Evolutionary conservation across 257 asterid species (phyloP), one percentile per base, ranked within the genome.

Genomic region (Scutellaria galericulata): DNA sequence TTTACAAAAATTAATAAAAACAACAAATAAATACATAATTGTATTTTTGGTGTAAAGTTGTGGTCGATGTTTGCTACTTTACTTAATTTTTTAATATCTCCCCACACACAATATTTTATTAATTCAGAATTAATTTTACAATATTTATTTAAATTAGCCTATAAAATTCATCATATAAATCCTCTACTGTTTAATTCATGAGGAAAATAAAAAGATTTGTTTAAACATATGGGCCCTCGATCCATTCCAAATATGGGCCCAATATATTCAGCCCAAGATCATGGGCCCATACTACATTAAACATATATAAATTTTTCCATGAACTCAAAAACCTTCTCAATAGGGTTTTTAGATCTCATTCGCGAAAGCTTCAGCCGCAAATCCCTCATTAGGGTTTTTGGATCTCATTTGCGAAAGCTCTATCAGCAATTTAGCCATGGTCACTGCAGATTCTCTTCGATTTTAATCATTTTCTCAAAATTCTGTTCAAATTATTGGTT

Each of bases 401-500:
- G 22, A 37, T 40, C 35, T n/a, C 9, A 41, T 42, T 1, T 31
- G 64, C 1, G 18, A 45, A 12, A 37, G 20, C 64, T 35, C 39
- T 9, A 18, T 15, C 52, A 11, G 53, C 37, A 48, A 15, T 55
- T 53, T 71, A 56, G 63, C 70, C 13, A 72, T 72, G 76, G 76
- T 72, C 7, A 0, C 61, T 46, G 39, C 6, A 37, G 22, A 9
- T 35, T 37, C 9, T 59, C 52, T 27, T 12, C 14, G 7, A 18
- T 8, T 7, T 35, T 7, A 10, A 12, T 12, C 5, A 11, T 8
- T 35, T 50, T 41, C 18, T 74, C 6, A 51, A 1, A 5, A 2
- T 27, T 0, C 11, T 9, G 5, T 4, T 39, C 4, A 24, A 24
- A 22, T n/a, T 6, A 9, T 7, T 4, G 13, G 14, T 74, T 18